A percentile compares a stretch with the other conserved stretches of the same genome.
Evolutionary conservation across 176 grass and related monocot genomes (phyloP).

Genomic region (Lolium rigidum): DNA sequence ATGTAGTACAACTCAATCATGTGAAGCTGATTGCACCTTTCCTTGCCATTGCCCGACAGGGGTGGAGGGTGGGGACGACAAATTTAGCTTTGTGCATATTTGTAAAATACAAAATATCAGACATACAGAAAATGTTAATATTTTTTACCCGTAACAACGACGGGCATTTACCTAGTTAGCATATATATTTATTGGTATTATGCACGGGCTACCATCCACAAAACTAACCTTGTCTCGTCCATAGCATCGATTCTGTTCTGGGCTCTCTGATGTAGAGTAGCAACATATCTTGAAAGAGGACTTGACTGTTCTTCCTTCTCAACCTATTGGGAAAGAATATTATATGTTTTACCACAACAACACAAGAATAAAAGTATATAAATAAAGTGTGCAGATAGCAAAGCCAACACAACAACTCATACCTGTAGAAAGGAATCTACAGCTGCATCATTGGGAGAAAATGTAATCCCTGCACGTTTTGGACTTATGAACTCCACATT

Average conservation of each 20-base stretch:
- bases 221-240: conserved; percentile 73
- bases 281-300: conserved; percentile 79
- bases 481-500: conserved; percentile 72
- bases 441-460: conserved; percentile 78
- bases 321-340: conserved; percentile 55
- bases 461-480: conserved; percentile 63
- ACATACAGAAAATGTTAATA: no score
- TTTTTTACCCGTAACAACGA: no score
- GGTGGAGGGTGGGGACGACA: no score
- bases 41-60: no score
- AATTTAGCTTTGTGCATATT: no score
- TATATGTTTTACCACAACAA: conserved; percentile 23
- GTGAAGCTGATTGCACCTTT: no score
- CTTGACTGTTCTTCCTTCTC: conserved; percentile 75
- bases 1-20: no score
- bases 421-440: conserved; percentile 80
- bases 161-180: neutral
- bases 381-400: neutral
- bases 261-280: conserved; percentile 66
- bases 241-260: conserved; percentile 71
- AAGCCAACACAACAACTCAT: conserved; percentile 21
- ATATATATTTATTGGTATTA: conserved; percentile 17
- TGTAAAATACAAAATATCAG: no score
- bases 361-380: conserved; percentile 23
- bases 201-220: conserved; percentile 7